These are phyloP conservation scores for Xylariaceae sp. DNA, from an alignment of 2,329 filamentous ascomycete species.

Conservation along the genomic window DNA sequence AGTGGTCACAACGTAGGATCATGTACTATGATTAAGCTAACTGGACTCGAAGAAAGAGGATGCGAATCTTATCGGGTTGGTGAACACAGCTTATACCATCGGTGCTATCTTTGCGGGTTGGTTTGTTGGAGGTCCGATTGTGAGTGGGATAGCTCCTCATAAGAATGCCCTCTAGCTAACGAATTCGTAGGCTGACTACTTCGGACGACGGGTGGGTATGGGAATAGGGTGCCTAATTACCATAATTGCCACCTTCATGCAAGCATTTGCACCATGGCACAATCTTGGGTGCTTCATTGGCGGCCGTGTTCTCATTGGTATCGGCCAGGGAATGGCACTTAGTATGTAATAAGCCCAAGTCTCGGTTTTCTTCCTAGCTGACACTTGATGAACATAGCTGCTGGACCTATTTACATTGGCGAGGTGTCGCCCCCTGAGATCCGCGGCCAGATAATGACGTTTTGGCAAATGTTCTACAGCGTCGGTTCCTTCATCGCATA, in stretches of 20 bases:
- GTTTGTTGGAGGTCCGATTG: conserved; percentile 67
- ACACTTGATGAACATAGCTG: conserved; percentile 45
- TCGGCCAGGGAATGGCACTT: conserved; percentile 70
- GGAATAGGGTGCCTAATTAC: conserved; percentile 64
- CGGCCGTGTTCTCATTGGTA: conserved; percentile 68
- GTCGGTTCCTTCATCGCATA: conserved; percentile 68
- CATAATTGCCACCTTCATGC: conserved; percentile 69
- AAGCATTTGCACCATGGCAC: conserved; percentile 63
- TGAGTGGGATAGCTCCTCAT: conserved; percentile 25
- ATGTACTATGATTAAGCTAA: not conserved
- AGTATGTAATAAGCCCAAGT: conserved; percentile 44
- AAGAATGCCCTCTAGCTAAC: not conserved
- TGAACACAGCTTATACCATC: conserved; percentile 73
- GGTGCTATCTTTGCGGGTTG: conserved; percentile 71
- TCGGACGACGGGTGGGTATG: conserved; percentile 68
- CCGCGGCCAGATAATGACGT: conserved; percentile 68
- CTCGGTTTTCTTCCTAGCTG: conserved; percentile 1
- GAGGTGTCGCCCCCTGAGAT: conserved; percentile 67
- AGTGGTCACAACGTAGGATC: conserved; percentile 8
- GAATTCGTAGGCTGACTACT: conserved; percentile 50
- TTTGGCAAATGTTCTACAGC: conserved; percentile 70
- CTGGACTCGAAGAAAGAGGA: conserved; percentile 40
- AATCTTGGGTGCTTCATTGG: conserved; percentile 69
- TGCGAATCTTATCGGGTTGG: conserved; percentile 48
- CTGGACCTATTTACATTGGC: conserved; percentile 72